These are phyloP conservation scores for Turritis glabra DNA, from an alignment of 345 rosid species.

Conservation along the genomic window DNA sequence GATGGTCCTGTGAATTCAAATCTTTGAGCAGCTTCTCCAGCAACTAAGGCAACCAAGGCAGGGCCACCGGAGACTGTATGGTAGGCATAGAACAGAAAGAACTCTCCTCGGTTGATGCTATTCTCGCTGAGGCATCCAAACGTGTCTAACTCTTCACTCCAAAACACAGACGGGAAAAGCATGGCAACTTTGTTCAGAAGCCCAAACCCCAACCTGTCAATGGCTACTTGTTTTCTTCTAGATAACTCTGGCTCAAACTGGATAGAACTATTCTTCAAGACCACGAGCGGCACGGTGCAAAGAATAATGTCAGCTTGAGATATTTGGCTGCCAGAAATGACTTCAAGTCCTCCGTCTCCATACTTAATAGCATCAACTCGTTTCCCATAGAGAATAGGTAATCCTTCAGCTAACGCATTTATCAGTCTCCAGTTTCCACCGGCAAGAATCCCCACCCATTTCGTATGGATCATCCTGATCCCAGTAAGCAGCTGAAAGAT, in stretches of 20 bases:
- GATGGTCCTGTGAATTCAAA: constrained; percentile 74
- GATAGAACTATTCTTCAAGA: constrained; percentile 66
- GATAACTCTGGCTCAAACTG: constrained; percentile 91
- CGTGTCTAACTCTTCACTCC: constrained; percentile 94
- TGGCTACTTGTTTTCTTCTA: constrained; percentile 75
- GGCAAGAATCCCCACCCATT: constrained; percentile 98
- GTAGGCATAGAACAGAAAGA: constrained; percentile 89
- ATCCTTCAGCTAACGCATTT: constrained; percentile 79
- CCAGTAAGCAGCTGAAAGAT: constrained; percentile 92
- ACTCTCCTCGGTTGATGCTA: constrained; percentile 78
- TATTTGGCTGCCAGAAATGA: constrained; percentile 62
- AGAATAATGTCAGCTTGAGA: constrained; percentile 79
- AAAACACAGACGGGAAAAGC: constrained; percentile 83
- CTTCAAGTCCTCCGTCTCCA: constrained; percentile 60
- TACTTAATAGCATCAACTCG: constrained; percentile 60
- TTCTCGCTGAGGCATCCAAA: constrained; percentile 78
- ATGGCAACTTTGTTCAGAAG: constrained; percentile 95
- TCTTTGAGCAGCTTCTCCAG: constrained; percentile 89
- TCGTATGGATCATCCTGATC: constrained; percentile 99
- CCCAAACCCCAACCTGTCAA: constrained; percentile 90
- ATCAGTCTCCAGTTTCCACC: constrained; percentile 93
- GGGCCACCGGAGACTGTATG: constrained; percentile 98
- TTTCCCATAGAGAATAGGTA: constrained; percentile 75
- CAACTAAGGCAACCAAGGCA: constrained; percentile 81
- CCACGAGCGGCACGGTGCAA: constrained; percentile 96